Conservation (phyloP, 208 protist species). For the Tritrichomonas musculus region DNA sequence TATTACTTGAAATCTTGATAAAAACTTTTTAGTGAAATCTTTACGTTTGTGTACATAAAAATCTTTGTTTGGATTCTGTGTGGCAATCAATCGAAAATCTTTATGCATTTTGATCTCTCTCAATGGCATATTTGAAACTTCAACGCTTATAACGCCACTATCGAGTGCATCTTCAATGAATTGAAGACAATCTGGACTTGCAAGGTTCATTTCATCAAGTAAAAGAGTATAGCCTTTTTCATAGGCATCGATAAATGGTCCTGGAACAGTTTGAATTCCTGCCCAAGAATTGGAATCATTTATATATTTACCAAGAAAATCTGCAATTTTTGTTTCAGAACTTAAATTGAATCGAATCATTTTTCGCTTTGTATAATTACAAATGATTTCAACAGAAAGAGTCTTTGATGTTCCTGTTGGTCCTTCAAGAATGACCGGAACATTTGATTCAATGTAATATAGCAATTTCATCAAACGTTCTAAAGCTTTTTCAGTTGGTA, state of each 20-base stretch:
- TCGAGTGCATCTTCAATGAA: conserved; percentile 32
- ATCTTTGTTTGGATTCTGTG: conserved; percentile 3
- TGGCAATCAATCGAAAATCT: not conserved
- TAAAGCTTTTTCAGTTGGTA: not conserved
- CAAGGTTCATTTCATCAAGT: conserved; percentile 32
- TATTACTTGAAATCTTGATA: not conserved
- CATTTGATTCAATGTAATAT: not conserved
- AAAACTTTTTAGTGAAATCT: not conserved
- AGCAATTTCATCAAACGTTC: not conserved
- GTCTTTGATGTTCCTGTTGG: not conserved
- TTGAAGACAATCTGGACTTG: not conserved
- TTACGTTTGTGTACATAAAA: not conserved
- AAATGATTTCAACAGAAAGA: not conserved
- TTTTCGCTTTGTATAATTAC: not conserved
- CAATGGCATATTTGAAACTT: not conserved
- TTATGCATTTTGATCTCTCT: not conserved
- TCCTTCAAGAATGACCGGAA: not conserved
- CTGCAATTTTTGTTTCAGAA: not conserved
- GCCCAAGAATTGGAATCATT: not conserved
- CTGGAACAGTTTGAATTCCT: not conserved
- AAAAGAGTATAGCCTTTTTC: not conserved
- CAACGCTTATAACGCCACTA: not conserved
- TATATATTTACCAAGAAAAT: not conserved
- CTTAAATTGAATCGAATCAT: conserved; percentile 18
- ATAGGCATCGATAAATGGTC: not conserved